Percentiles rank a stretch among this genome's conserved stretches.
Evolutionary conservation across 1,284 basidiomycete species (phyloP).

Genomic region (Tremellales sp.): DNA sequence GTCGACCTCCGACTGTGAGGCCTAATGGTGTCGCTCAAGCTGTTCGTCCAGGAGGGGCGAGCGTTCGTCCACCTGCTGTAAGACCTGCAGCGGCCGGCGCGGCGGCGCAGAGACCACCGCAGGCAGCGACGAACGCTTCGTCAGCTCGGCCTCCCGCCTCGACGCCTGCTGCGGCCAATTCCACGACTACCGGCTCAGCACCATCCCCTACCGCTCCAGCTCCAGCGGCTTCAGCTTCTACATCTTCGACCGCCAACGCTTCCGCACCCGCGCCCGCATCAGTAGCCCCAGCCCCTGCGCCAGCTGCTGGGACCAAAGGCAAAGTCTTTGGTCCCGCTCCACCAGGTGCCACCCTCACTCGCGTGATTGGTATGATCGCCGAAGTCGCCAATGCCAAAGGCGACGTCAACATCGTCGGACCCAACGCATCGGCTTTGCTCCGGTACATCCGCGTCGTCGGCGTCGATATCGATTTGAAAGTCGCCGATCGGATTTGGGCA

Average conservation of each 20-base stretch:
- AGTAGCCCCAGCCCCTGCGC: neutral
- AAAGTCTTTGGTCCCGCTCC: conserved; percentile 35
- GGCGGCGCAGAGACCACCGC: too few species aligned
- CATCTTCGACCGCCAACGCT: neutral
- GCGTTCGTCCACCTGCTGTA: neutral
- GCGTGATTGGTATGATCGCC: conserved; percentile 45
- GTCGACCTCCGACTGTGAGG: neutral
- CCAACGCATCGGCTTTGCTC: conserved; percentile 38
- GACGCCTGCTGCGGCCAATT: too few species aligned
- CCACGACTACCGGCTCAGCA: neutral
- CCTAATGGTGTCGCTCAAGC: neutral
- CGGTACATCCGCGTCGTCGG: conserved; percentile 43
- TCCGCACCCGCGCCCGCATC: neutral
- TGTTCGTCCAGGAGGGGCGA: neutral
- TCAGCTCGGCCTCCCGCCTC: neutral
- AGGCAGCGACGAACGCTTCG: neutral
- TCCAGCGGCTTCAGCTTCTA: neutral
- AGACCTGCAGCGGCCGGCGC: neutral
- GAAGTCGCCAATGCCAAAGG: conserved; percentile 43
- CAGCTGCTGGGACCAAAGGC: conserved; percentile 5
- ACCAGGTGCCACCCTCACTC: conserved; percentile 39
- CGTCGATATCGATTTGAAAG: conserved; percentile 39
- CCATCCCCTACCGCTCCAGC: neutral
- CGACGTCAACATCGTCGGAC: conserved; percentile 43
- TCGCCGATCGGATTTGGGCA: conserved; percentile 42